These are phyloP conservation scores for Mentha longifolia DNA, from an alignment of 257 asterid genomes.

Conservation along the genomic window DNA sequence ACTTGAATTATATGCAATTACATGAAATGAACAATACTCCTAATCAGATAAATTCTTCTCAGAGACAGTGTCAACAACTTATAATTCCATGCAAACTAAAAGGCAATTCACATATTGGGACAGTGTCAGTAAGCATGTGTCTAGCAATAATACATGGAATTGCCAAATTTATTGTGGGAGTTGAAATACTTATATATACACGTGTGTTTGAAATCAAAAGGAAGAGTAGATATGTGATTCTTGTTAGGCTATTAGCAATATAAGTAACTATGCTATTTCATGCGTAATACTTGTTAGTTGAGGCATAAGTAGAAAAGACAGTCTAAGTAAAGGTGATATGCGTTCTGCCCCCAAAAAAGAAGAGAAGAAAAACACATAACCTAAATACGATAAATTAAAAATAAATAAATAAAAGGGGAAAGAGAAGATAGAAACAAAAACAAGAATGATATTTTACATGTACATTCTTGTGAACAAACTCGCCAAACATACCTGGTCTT, in stretches of 20 bases:
- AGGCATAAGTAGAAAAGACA: not conserved
- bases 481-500: constrained; percentile 48
- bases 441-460: not conserved
- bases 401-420: not conserved
- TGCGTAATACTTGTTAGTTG: constrained; percentile 18
- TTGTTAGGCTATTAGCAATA: not conserved
- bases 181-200: not conserved
- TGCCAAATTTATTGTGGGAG: not conserved
- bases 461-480: not conserved
- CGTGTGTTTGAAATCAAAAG: constrained; percentile 4
- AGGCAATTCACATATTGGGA: not conserved
- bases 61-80: not conserved
- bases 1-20: not conserved
- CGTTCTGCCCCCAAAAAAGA: too few species aligned
- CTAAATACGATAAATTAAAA: not conserved
- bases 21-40: not conserved
- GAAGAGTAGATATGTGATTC: not conserved
- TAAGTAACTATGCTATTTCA: not conserved
- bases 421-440: not conserved
- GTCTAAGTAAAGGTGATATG: not conserved
- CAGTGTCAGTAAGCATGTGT: not conserved
- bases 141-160: not conserved
- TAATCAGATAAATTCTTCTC: not conserved
- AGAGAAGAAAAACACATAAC: not conserved
- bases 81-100: not conserved